Evolutionary conservation across 148 eudicot species (phyloP), one percentile per base, ranked within the genome.

Genomic region (Heliosperma pusillum): DNA sequence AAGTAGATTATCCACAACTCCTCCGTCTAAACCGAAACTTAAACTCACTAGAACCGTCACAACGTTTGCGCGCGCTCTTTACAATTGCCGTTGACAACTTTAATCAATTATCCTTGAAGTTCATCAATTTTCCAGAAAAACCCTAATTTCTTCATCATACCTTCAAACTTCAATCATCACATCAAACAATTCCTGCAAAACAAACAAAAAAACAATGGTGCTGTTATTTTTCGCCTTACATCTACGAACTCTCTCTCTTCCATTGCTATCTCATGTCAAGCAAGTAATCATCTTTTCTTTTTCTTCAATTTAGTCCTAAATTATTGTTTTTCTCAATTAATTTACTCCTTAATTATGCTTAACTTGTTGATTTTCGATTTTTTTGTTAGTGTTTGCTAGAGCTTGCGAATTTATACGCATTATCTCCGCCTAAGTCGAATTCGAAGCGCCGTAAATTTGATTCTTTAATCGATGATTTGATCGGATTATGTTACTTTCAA

Each of bases 321-420:
- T 1, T 67, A 11, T 57, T 55, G 1, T 52, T 55, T 17, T 56
- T 29, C 29, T 69, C 20, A 13, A 30, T 77, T 29, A 26, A 45
- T 74, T 24, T 36, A 12, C 59, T 12, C 12, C 25, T 53, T 55
- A 58, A 13, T 72, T 56, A 53, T 22, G 68, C 20, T 53, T 55
- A 1, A 73, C 53, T 26, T 27, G 27, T 8, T 58, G 25, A 25
- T 22, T 22, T 2, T 72, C 12, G 13, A 22, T 69, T 40, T 29
- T 56, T 60, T 42, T 65, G 66, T 70, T 76, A 91, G 97, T 83
- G 92, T 16, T 77, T 92, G 36, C 82, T 92, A 76, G 87, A 92
- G 85, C 86, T 92, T n/a, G 95, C 95, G 69, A 92, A 92, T 81
- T 85, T 82, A 19, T 90, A 92, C 72, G 89, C 95, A 0, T 67